phyloP scores from a whole-genome alignment of 331 rosid species.

The Pyrus hybrid region DNA sequence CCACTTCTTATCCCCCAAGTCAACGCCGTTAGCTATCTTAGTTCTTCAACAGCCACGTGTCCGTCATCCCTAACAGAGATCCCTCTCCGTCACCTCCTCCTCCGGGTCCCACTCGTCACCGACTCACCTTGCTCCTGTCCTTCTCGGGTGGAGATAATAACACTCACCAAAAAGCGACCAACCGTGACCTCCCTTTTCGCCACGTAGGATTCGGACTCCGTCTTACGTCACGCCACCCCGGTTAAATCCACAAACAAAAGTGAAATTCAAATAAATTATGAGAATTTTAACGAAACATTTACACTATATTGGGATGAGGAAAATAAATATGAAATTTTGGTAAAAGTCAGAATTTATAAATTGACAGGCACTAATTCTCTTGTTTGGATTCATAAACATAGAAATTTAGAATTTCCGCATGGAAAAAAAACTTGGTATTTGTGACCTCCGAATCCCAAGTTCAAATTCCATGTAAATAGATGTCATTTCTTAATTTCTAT shows the following conservation, averaged over 20 bases:
- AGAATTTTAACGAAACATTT: too few relatives aligned
- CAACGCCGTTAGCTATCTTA: conserved; percentile 7
- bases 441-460: too few relatives aligned
- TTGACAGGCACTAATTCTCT: too few relatives aligned
- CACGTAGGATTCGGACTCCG: conserved; percentile 5
- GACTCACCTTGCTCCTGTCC: neutral
- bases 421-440: too few relatives aligned
- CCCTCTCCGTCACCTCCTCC: neutral
- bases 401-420: too few relatives aligned
- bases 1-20: conserved; percentile 11
- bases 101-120: too few relatives aligned
- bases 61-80: neutral
- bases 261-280: neutral
- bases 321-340: too few relatives aligned
- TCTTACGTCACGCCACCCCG: conserved; percentile 11
- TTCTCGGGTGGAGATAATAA: conserved; percentile 15
- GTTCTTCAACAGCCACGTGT: conserved; percentile 7
- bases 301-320: too few relatives aligned
- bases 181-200: conserved; percentile 1
- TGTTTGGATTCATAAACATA: too few relatives aligned
- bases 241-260: neutral
- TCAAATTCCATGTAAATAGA: too few relatives aligned
- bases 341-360: too few relatives aligned
- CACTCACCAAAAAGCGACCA: conserved; percentile 19
- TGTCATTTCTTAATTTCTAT: too few relatives aligned